Evolutionary conservation across 129 eudicot species (phyloP), one percentile per base, ranked within the genome.

Genomic region (Erigeron canadensis): DNA sequence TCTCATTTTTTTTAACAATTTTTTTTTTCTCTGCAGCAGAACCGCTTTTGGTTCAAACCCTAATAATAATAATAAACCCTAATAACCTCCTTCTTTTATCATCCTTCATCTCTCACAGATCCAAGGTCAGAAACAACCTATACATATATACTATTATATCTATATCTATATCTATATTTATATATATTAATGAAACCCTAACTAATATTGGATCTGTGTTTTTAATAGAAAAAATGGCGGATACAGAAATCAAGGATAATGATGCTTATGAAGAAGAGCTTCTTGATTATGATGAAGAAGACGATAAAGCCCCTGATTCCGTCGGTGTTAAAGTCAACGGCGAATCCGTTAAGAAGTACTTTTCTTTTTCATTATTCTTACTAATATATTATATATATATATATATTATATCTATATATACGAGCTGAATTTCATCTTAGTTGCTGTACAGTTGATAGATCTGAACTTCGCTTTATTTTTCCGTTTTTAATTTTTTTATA

Each of bases 191-290:
- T n/a, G 75, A 69, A 58, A 58, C 70, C 80, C 69, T 78, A 74
- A 67, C 10, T 46, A 21, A 8, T 18, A 69, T 63, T 68, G 34
- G 73, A 15, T 79, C 51, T 72, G 67, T 65, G 38, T 69, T 72
- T 55, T 69, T 28, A n/a, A 54, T 16, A 38, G 11, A n/a, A 9
- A 62, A 53, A 47, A 91, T 91, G 97, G 97, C 86, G 46, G 98
- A 93, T 59, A 83, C 78, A 23, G 87, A 88, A 89, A 95, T 77
- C 8, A 89, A 88, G 91, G 98, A 93, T 74, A 89, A 78, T 75
- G 98, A 93, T 9, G 95, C 87, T 15, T 93, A 93, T 74, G 98
- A 89, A 74, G 98, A 93, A 60, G 98, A 93, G 88, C 98, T 93
- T 65, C 89, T 93, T 50, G 98, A 93, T 71, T 93, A 93, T 81